Base-by-base conservation (phyloP, 2,329 filamentous ascomycete species). In the Zopfia rhizophila region DNA sequence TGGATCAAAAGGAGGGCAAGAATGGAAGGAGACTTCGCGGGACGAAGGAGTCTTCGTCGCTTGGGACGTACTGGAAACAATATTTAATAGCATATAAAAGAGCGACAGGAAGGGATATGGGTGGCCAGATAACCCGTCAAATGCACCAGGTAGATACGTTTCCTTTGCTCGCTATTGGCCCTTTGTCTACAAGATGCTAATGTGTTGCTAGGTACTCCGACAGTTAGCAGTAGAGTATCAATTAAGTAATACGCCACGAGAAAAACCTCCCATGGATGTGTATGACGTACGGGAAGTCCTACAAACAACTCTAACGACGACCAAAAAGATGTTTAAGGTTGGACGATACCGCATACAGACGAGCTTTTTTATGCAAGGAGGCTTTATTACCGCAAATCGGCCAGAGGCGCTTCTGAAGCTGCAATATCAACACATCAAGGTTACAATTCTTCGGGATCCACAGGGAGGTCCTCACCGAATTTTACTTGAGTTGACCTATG, bases 291-390 rank as follows among this genome's bases (percentile, higher is more conserved):
- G 16, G 5, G 3, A 39, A 19, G 25, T 39, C n/a, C 7, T 19
- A 19, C 3, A 39, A 28, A 39, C 22, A 39, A 21, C 37, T 39
- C 28, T 39, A 19, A 29, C 22, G 30, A 39, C 22, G 19, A 28
- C n/a, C 22, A 30, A 29, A 39, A 39, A 39, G 14, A 39, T 14
- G 17, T 39, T 39, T 39, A 39, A 39, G 18, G 14, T 39, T 19
- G 23, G 3, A 39, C 22, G 22, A 39, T 39, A 39, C 14, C 22
- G 6, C 30, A 39, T 39, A 14, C 22, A 39, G 16, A 29, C 30
- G 30, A 16, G 22, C 19, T 39, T 39, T 21, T 39, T 39, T 30
- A 30, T 39, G 12, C 30, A 39, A 21, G 14, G 14, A 39, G 16
- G 4, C 2, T 39, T 39, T 39, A 39, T 39, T 30, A 29, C 37